A percentile compares a stretch with the other conserved stretches of the same genome.
Conservation (phyloP, 768 basidiomycete genomes). For the Pholiota conissans region DNA sequence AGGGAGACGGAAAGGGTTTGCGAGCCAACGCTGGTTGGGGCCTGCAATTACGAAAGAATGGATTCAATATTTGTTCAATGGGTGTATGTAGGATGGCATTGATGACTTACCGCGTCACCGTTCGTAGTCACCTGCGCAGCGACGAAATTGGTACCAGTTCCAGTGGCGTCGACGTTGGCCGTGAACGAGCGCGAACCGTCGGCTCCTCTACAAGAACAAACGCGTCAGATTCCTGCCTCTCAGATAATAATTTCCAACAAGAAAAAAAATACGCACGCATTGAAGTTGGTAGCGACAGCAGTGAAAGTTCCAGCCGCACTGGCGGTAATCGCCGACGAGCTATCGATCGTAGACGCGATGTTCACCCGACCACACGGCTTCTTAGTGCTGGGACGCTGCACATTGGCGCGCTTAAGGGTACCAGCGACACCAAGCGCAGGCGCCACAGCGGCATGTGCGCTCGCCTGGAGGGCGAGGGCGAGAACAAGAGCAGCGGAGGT, state of each 20-base stretch:
- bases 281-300: slow-evolving; percentile 44
- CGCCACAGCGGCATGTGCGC: slow-evolving; percentile 41
- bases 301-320: slow-evolving; percentile 42
- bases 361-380: slow-evolving; percentile 42
- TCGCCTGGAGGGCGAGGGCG: slow-evolving; percentile 33
- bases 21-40: slow-evolving; percentile 35
- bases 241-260: not conserved
- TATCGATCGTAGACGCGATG: slow-evolving; percentile 38
- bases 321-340: slow-evolving; percentile 36
- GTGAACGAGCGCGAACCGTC: slow-evolving; percentile 51
- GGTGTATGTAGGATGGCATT: not conserved
- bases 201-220: slow-evolving; percentile 16
- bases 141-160: slow-evolving; percentile 38
- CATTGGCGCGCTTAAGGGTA: slow-evolving; percentile 30
- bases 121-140: slow-evolving; percentile 42
- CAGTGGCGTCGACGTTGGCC: slow-evolving; percentile 46
- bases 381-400: slow-evolving; percentile 29
- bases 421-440: slow-evolving; percentile 40
- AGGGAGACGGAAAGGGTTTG: slow-evolving; percentile 43
- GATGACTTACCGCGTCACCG: slow-evolving; percentile 42
- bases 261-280: slow-evolving; percentile 32
- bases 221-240: too few species aligned
- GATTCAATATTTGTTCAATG: not conserved
- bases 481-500: slow-evolving; percentile 30
- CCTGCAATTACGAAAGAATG: slow-evolving; percentile 24